Evolutionary conservation across 2,329 filamentous ascomycete species (phyloP).

Genomic region (Simplicillium aogashimaense): DNA sequence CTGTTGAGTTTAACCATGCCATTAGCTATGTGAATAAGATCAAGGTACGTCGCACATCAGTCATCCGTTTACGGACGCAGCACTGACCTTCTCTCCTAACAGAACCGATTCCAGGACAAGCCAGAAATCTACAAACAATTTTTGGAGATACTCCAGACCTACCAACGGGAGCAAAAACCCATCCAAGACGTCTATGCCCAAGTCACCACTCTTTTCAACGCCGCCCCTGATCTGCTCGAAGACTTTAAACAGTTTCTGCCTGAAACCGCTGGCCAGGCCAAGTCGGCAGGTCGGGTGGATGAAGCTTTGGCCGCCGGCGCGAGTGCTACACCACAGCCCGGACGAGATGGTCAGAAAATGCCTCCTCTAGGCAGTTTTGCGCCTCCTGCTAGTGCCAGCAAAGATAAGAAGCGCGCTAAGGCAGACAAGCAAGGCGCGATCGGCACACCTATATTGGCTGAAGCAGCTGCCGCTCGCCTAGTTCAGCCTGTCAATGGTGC

Average conservation of each 20-base stretch:
- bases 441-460: conserved; percentile 31
- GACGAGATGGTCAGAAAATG: conserved; percentile 62
- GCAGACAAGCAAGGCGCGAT: conserved; percentile 43
- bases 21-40: conserved; percentile 99
- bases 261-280: conserved; percentile 58
- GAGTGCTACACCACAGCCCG: conserved; percentile 33
- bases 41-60: conserved; percentile 54
- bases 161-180: conserved; percentile 94
- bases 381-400: conserved; percentile 66
- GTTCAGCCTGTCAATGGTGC: conserved; percentile 26
- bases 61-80: conserved; percentile 2
- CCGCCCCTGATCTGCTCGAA: conserved; percentile 86
- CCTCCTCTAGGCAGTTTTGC: conserved; percentile 94
- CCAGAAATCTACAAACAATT: conserved; percentile 99
- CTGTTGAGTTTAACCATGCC: conserved; percentile 97
- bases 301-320: conserved; percentile 33
- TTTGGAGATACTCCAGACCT: conserved; percentile 93
- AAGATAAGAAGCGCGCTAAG: conserved; percentile 83
- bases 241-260: conserved; percentile 98
- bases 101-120: conserved; percentile 95
- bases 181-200: conserved; percentile 98
- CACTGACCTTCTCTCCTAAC: conserved; percentile 10
- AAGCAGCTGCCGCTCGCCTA: conserved; percentile 27
- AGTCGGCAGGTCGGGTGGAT: conserved; percentile 49
- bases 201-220: conserved; percentile 87